These are phyloP conservation scores for Pleurotus djamor DNA, from an alignment of 768 basidiomycete species.

Conservation along the genomic window DNA sequence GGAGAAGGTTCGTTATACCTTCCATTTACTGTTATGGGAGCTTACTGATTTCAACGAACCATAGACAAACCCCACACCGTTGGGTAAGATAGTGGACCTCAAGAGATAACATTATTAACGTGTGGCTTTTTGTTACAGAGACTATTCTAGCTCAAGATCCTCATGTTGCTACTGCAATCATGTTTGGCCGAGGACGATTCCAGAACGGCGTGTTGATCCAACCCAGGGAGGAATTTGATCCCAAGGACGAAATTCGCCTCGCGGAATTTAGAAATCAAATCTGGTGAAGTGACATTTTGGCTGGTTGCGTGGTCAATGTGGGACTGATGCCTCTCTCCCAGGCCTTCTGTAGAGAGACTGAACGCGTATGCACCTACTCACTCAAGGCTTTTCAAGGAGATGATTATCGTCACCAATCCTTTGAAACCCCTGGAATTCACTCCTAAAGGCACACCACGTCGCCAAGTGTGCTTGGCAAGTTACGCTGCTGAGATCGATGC, in stretches of 20 bases:
- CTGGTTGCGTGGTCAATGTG: background rate
- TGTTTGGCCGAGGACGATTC: slow-evolving; percentile 32
- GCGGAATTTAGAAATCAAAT: slow-evolving; percentile 20
- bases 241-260: slow-evolving; percentile 16
- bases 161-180: slow-evolving; percentile 19
- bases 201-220: slow-evolving; percentile 30
- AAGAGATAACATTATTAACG: too few species aligned
- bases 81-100: background rate
- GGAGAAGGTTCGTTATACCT: slow-evolving; percentile 26
- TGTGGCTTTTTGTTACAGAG: slow-evolving; percentile 18
- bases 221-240: slow-evolving; percentile 24
- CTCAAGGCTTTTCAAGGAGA: slow-evolving; percentile 47
- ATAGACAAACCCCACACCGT: background rate
- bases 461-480: slow-evolving; percentile 29
- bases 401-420: slow-evolving; percentile 37
- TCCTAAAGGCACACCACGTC: slow-evolving; percentile 34
- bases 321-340: slow-evolving; percentile 9
- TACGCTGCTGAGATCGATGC: slow-evolving; percentile 40
- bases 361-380: slow-evolving; percentile 41
- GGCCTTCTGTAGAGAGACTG: slow-evolving; percentile 36
- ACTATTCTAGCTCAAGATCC: slow-evolving; percentile 24
- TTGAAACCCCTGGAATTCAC: slow-evolving; percentile 41
- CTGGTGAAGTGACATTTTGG: background rate
- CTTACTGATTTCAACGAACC: background rate
- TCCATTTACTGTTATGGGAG: background rate